phyloP scores from a whole-genome alignment of 257 asterid genomes.

The Primulina eburnea region DNA sequence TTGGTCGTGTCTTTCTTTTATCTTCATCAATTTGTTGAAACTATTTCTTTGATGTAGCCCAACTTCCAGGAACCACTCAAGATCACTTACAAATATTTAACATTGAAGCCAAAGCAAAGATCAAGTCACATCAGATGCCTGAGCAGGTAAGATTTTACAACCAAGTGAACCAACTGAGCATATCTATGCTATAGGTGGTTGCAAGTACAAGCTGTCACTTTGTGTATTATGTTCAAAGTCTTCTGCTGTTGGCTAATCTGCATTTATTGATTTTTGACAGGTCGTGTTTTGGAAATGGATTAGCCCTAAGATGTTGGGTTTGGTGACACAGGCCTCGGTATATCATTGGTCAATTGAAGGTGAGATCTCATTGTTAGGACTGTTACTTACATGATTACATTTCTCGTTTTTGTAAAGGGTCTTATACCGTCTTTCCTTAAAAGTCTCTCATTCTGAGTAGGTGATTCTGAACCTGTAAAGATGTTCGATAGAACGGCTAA shows the following conservation, averaged over 20 bases:
- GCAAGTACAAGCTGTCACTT: too few species aligned
- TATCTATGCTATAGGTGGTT: too few species aligned
- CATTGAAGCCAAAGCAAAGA: constrained; percentile 84
- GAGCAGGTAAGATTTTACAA: constrained; percentile 63
- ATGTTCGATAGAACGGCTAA: constrained; percentile 92
- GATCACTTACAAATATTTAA: constrained; percentile 95
- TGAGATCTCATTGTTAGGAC: constrained; percentile 16
- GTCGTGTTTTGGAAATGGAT: constrained; percentile 97
- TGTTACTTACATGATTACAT: too few species aligned
- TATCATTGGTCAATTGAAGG: constrained; percentile 95
- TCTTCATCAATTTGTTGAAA: constrained; percentile 17
- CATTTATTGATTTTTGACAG: constrained; percentile 23
- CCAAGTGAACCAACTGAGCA: not conserved
- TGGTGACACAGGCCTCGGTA: constrained; percentile 81
- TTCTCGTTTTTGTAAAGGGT: too few species aligned
- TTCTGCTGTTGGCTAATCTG: too few species aligned
- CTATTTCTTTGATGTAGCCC: constrained; percentile 54
- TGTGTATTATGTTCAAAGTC: too few species aligned
- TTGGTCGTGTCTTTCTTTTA: too few species aligned
- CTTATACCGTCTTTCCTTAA: too few species aligned
- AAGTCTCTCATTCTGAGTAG: constrained; percentile 33
- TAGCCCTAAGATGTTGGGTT: constrained; percentile 80
- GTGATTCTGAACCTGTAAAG: constrained; percentile 83
- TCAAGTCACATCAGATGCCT: constrained; percentile 95
- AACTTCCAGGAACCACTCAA: constrained; percentile 83